These are phyloP conservation scores for Suillus bovinus DNA, from an alignment of 768 basidiomycete species.

Conservation along the genomic window DNA sequence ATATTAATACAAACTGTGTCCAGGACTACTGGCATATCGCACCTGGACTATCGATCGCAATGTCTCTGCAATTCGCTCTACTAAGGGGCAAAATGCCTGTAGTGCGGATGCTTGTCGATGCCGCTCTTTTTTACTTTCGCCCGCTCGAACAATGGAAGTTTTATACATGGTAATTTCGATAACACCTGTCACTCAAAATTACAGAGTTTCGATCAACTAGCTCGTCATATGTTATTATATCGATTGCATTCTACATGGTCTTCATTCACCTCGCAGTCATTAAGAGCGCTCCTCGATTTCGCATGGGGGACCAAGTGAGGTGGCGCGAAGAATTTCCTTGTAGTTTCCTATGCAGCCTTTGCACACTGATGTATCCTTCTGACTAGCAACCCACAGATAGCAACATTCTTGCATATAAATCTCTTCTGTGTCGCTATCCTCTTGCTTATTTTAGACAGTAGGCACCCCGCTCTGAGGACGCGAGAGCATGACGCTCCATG, in stretches of 20 bases:
- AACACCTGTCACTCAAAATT: not conserved
- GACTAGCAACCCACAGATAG: not conserved
- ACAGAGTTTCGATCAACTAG: conserved; percentile 18
- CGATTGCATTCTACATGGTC: conserved; percentile 45
- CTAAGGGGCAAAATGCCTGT: conserved; percentile 9
- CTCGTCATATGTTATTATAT: conserved; percentile 40
- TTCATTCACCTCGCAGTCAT: conserved; percentile 37
- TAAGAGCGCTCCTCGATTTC: not conserved
- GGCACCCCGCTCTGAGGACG: not conserved
- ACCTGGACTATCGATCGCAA: conserved; percentile 31
- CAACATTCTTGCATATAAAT: not conserved
- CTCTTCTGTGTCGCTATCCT: not conserved
- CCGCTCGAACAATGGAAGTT: conserved; percentile 22
- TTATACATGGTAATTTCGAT: conserved; percentile 32
- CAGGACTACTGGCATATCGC: conserved; percentile 32
- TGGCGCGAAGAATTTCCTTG: not conserved
- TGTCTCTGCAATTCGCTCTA: conserved; percentile 1
- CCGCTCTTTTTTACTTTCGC: conserved; percentile 38
- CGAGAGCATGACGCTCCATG: not conserved
- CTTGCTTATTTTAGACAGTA: not conserved
- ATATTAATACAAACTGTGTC: not conserved
- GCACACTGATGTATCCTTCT: not conserved
- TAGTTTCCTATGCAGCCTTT: not conserved
- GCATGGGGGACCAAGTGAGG: not conserved
- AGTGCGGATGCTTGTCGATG: conserved; percentile 37